Evolutionary conservation across 306 rosid species (phyloP), one percentile per base, ranked within the genome.

Genomic region (Quercus berberidifolia): DNA sequence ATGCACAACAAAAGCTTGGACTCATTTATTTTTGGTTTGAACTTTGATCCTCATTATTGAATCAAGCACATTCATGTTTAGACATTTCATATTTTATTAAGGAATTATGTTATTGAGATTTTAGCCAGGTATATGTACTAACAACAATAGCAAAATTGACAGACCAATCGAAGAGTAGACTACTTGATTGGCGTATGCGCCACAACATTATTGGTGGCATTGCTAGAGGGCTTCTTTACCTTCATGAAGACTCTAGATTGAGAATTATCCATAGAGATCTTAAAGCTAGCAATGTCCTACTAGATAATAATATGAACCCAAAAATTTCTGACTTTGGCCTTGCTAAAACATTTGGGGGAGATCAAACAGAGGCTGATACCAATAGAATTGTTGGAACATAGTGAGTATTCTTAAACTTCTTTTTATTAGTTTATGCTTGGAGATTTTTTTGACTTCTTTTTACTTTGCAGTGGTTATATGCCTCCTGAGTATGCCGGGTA

Each of bases 321-420:
- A 83, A 83, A 74, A 83, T 83, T 3, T 83, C 86, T n/a, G 86
- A 83, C 74, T 83, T 83, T 69, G 86, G 86, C 15, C 63, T 83
- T 33, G 86, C 86, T 58, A 83, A 76, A 79, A 78, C 74, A 69
- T 83, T 78, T 69, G 73, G 80, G 4, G 86, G 83, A 35, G 86
- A 83, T 23, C 79, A 83, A 57, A 59, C 59, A 0, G 80, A 83
- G 71, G 87, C 71, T 62, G 75, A 79, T n/a, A 83, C 87, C 26
- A 75, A 72, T 49, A 79, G 81, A 79, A 78, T 83, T 3, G 83
- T 79, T 62, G 87, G 87, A 76, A 83, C 81, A 57, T 83, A 83
- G 87, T 79, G 76, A 55, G 63, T 57, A 6, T 28, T 38, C 43
- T 73, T 28, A 17, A 19, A 46, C 55, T 38, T 30, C 3, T 20